These are phyloP conservation scores for Sherardia arvensis DNA, from an alignment of 257 asterid genomes.

Conservation along the genomic window DNA sequence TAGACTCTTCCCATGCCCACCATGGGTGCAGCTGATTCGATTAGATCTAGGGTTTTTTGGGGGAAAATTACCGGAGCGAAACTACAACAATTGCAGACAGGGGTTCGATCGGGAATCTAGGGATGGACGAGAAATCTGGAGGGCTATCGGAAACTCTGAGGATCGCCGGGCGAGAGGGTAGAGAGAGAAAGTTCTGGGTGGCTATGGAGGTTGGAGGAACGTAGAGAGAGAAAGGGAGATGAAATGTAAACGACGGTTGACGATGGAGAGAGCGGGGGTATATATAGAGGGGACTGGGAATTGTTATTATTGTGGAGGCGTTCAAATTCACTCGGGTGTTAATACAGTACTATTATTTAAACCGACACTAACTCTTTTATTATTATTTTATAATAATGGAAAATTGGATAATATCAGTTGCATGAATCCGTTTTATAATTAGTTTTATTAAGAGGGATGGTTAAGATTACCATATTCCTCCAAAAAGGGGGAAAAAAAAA, in stretches of 20 bases:
- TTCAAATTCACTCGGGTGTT: not conserved
- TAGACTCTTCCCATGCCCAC: conserved; percentile 64
- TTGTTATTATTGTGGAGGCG: not conserved
- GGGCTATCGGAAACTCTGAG: not conserved
- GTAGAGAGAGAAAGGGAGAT: not conserved
- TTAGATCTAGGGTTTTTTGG: conserved; percentile 27
- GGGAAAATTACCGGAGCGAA: not conserved
- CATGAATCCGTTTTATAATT: no score
- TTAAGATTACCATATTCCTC: no score
- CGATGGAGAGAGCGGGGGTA: not conserved
- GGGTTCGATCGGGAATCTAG: conserved; percentile 1
- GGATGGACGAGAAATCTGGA: not conserved
- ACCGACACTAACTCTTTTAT: no score
- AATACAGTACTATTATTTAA: no score
- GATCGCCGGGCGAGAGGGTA: not conserved
- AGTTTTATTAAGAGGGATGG: no score
- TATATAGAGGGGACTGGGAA: not conserved
- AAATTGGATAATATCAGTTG: no score
- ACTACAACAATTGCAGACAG: not conserved
- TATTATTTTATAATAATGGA: no score
- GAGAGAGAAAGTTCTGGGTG: not conserved
- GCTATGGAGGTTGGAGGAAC: conserved; percentile 13
- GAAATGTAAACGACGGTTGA: not conserved
- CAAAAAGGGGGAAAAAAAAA: no score
- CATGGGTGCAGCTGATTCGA: conserved; percentile 11